phyloP scores from a whole-genome alignment of 805 yeast species.

The Wickerhamomyces subpelliculosus region DNA sequence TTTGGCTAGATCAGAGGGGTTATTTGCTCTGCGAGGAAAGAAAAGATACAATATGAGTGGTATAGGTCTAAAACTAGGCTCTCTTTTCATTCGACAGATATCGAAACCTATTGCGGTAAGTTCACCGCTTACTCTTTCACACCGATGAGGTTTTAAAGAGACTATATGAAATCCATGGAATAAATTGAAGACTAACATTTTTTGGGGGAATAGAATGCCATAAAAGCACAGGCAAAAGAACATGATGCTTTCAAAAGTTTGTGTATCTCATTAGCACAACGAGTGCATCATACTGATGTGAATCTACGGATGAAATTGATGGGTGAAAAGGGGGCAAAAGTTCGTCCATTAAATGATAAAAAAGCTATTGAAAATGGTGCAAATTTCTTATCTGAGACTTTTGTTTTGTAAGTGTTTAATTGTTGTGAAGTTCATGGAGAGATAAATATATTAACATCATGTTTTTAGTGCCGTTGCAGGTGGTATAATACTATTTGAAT shows the following conservation, averaged over 20 bases:
- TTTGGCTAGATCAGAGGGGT: too few species aligned
- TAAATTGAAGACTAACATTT: conserved; percentile 1
- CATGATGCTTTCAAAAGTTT: conserved; percentile 53
- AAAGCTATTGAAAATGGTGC: conserved; percentile 83
- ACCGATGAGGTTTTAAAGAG: too few species aligned
- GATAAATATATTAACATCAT: not conserved
- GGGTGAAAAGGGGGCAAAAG: conserved; percentile 31
- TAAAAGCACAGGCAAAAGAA: conserved; percentile 70
- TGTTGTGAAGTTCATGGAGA: too few species aligned
- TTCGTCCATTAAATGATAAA: conserved; percentile 75
- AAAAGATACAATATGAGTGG: conserved; percentile 49
- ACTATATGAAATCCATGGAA: too few species aligned
- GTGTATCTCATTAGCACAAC: conserved; percentile 70
- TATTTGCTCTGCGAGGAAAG: too few species aligned
- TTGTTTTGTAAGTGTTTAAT: conserved; percentile 44
- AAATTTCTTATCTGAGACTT: conserved; percentile 65
- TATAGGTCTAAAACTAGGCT: conserved; percentile 65
- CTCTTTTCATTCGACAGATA: conserved; percentile 64
- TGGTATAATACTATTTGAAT: conserved; percentile 62
- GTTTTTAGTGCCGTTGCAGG: conserved; percentile 59
- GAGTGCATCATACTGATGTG: conserved; percentile 59
- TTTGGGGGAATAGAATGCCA: conserved; percentile 34
- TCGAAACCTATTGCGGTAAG: conserved; percentile 71
- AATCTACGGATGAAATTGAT: conserved; percentile 49
- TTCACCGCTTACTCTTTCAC: too few species aligned